Evolutionary conservation across 2,329 filamentous ascomycete species (phyloP).

Genomic region (Cladosporium sp.): DNA sequence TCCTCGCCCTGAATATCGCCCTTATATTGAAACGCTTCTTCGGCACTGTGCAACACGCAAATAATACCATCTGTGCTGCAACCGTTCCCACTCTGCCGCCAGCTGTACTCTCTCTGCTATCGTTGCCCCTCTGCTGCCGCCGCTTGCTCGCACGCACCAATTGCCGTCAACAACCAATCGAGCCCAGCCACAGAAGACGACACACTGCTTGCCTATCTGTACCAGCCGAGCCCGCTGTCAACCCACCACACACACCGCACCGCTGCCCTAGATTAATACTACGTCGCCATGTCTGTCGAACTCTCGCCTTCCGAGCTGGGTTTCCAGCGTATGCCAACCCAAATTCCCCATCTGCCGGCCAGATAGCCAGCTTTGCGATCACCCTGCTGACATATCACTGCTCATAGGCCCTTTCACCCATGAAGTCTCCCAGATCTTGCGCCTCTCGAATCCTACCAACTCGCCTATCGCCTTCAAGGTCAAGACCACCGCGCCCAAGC

Average conservation of each 20-base stretch:
- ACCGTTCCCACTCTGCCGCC: not conserved
- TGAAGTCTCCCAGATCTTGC: slow-evolving; percentile 60
- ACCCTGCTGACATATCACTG: slow-evolving; percentile 1
- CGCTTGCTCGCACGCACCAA: slow-evolving; percentile 8
- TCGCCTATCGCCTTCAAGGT: slow-evolving; percentile 69
- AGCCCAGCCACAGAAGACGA: not conserved
- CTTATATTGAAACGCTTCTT: not conserved
- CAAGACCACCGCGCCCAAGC: slow-evolving; percentile 98
- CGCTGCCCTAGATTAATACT: not conserved
- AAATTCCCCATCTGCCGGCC: not conserved
- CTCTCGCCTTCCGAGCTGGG: slow-evolving; percentile 86
- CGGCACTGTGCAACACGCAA: not conserved
- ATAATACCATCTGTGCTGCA: not conserved
- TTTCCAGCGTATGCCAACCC: slow-evolving; percentile 72
- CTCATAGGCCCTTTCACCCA: slow-evolving; percentile 58
- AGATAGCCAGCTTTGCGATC: slow-evolving; percentile 2
- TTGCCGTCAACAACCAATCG: not conserved
- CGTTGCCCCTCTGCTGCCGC: slow-evolving; percentile 5
- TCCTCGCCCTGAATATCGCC: not conserved
- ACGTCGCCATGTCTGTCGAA: slow-evolving; percentile 79
- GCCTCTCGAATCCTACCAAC: slow-evolving; percentile 54
- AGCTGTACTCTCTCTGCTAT: no score
- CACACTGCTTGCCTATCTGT: not conserved
- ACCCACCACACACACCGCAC: slow-evolving; percentile 4
- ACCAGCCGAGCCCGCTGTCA: not conserved